A percentile compares a stretch with the other conserved stretches of the same genome.
Evolutionary conservation across 306 rosid genomes (phyloP).

Genomic region (Albizia julibrissin): DNA sequence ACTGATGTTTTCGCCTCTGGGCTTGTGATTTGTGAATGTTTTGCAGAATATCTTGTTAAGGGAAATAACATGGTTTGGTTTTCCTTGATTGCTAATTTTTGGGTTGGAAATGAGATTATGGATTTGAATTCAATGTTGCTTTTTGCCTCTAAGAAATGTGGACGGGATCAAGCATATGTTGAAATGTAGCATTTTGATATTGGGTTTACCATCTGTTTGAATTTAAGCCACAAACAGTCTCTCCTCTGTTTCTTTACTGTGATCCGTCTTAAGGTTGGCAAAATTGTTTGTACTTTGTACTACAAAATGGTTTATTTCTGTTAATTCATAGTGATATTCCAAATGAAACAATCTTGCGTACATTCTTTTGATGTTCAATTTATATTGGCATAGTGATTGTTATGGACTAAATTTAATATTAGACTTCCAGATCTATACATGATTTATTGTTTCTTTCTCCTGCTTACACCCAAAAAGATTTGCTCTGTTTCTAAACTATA

Average conservation of each 20-base stretch:
- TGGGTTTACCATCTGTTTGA: neutral
- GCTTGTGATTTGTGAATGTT: neutral
- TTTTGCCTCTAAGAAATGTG: neutral
- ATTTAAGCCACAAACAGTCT: neutral
- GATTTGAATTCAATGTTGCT: neutral
- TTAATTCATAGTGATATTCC: neutral
- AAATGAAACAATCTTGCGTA: neutral
- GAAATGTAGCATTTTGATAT: neutral
- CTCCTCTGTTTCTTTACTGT: neutral
- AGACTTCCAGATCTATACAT: neutral
- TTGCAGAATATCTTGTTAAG: neutral
- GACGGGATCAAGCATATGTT: neutral
- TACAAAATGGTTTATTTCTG: neutral
- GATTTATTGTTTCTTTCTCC: neutral
- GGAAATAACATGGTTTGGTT: neutral
- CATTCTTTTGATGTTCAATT: neutral
- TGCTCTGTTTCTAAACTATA: neutral
- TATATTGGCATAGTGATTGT: neutral
- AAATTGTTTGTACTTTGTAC: neutral
- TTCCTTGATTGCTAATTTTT: neutral
- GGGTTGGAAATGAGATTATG: neutral
- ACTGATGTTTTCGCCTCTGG: neutral
- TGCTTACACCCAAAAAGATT: neutral
- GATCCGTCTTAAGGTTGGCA: neutral
- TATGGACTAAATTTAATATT: neutral